Evolutionary conservation across 1,284 basidiomycete species (phyloP), one percentile per base, ranked within the genome.

Genomic region (Pyrrhoderma lamaoense): DNA sequence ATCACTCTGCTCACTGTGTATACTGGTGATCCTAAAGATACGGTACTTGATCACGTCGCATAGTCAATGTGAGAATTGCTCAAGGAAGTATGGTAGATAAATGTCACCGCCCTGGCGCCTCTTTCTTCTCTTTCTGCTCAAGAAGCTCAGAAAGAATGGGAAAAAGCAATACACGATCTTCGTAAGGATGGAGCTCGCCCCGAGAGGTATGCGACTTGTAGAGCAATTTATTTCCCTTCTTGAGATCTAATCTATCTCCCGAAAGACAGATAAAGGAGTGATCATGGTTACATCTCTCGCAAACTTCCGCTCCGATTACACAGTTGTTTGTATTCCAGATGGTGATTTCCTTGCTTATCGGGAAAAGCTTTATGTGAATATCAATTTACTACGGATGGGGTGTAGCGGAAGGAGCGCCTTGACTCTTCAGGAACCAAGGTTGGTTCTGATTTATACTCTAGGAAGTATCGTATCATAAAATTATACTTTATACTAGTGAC

Each of bases 241-340:
- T 51, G 38, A 40, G 14, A 54, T 37, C 18, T 44, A 39, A 45
- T 51, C 53, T 8, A 23, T 27, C 38, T 11, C 40, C 25, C 44
- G 46, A 19, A 57, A 85, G 77, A 86, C 79, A 18, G 70, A 74
- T n/a, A 67, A 80, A 51, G 87, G 87, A 38, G 67, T 74, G 13
- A 71, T 90, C 57, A 80, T 89, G 77, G 77, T 81, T 49, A 90
- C 87, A n/a, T 89, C 85, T 5, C 75, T 90, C 16, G 84, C 84
- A 40, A 82, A 86, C 66, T 90, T 90, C 63, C 84, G 84, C 48
- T 89, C 85, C 2, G 87, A 90, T 68, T 86, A 80, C 62, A 86
- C 85, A 49, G 86, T 89, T 54, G 82, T 90, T 18, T 79, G 76
- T 53, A 79, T 90, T 50, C 85, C 85, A 0, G 67, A 72, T 45